Percentiles rank a stretch among this genome's conserved stretches.
Conservation (phyloP, 2,329 filamentous ascomycete species). For the Diplodia corticola region DNA sequence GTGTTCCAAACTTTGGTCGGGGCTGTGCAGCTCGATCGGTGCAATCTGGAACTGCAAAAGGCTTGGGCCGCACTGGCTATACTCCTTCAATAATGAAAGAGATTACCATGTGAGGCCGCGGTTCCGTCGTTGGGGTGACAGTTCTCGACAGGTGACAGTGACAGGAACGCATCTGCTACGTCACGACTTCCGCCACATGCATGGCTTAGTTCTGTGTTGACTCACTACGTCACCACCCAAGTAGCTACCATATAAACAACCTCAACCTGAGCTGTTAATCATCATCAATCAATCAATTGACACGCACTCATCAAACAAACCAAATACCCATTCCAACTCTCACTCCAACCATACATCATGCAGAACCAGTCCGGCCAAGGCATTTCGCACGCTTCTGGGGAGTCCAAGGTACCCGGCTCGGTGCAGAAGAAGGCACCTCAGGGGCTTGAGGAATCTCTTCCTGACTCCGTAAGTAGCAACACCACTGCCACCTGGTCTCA, state of each 20-base stretch:
- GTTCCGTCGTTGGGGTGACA: background rate
- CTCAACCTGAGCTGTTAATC: too few relatives aligned
- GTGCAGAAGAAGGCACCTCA: slow-evolving; percentile 43
- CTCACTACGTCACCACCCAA: background rate
- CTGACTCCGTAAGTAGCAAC: slow-evolving; percentile 33
- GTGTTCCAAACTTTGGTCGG: background rate
- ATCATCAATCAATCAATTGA: background rate
- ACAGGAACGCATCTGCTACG: background rate
- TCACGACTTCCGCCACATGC: background rate
- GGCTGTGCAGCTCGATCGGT: background rate
- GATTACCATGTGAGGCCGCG: background rate
- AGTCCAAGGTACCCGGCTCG: slow-evolving; percentile 43
- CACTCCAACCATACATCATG: background rate
- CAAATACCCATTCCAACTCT: background rate
- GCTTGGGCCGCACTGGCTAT: background rate
- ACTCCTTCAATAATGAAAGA: background rate
- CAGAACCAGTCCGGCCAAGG: slow-evolving; percentile 43
- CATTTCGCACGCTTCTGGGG: slow-evolving; percentile 43
- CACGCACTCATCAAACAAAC: background rate
- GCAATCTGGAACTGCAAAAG: background rate
- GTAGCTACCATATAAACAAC: background rate
- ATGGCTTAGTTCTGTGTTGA: background rate
- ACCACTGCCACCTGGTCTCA: too few relatives aligned
- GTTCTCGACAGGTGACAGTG: background rate
- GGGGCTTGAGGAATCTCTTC: slow-evolving; percentile 43